A percentile compares a stretch with the other conserved stretches of the same genome.
phyloP scores from a whole-genome alignment of 176 grass and related monocot genomes.

The Zizania latifolia region DNA sequence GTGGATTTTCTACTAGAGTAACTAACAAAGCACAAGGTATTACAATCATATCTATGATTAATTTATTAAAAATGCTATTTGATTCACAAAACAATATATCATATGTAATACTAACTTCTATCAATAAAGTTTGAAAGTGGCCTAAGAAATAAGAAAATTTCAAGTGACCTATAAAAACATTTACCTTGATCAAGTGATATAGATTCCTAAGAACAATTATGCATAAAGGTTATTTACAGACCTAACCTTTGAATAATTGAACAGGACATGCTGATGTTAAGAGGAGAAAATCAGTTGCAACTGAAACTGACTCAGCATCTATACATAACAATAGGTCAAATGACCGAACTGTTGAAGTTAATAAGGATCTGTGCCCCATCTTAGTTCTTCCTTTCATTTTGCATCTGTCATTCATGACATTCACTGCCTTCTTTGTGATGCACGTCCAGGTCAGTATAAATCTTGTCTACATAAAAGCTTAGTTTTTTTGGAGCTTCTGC shows the following conservation, averaged over 20 bases:
- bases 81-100: too few relatives aligned
- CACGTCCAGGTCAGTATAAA: conserved; percentile 72
- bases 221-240: not conserved
- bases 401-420: conserved; percentile 74
- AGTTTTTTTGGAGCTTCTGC: not conserved
- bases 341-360: conserved; percentile 25
- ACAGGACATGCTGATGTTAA: conserved; percentile 44
- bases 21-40: conserved; percentile 31
- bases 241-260: conserved; percentile 18
- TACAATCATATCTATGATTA: not conserved
- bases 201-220: not conserved
- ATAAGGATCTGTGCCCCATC: conserved; percentile 27
- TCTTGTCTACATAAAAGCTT: not conserved
- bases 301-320: conserved; percentile 1
- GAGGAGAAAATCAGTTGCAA: conserved; percentile 52
- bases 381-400: conserved; percentile 75
- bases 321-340: conserved; percentile 3
- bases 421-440: conserved; percentile 81
- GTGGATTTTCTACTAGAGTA: conserved; percentile 10
- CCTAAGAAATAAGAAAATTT: not conserved
- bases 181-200: not conserved
- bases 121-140: not conserved
- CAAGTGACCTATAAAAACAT: not conserved
- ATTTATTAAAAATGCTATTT: conserved; percentile 24
- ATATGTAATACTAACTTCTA: too few relatives aligned